Percentiles rank a stretch among this genome's conserved stretches.
Conservation (phyloP, 768 basidiomycete species). For the Baorangia bicolor region DNA sequence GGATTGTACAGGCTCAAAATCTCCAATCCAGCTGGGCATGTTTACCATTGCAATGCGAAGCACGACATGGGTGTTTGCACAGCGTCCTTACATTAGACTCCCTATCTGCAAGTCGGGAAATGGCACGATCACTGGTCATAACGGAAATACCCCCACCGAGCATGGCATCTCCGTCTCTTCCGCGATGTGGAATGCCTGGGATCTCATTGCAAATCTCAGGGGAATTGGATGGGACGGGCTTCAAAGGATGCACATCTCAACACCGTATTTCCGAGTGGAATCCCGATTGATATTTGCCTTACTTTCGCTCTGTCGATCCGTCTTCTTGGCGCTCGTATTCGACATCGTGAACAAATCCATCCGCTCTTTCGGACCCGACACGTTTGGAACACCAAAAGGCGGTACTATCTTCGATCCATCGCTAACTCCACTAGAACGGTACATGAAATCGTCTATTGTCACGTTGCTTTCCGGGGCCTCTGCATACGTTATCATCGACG, state of each 20-base stretch:
- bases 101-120: constrained; percentile 5
- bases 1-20: background rate
- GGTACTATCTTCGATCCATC: constrained; percentile 39
- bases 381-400: constrained; percentile 35
- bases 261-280: constrained; percentile 13
- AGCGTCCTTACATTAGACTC: constrained; percentile 11
- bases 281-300: constrained; percentile 21
- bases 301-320: constrained; percentile 12
- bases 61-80: constrained; percentile 20
- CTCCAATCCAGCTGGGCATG: constrained; percentile 18
- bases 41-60: constrained; percentile 27
- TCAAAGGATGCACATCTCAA: constrained; percentile 12
- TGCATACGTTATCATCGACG: constrained; percentile 46
- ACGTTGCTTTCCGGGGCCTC: constrained; percentile 43
- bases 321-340: background rate
- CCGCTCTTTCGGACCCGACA: constrained; percentile 37
- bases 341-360: constrained; percentile 1
- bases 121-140: background rate
- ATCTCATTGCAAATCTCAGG: constrained; percentile 25
- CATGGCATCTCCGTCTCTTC: background rate
- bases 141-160: background rate
- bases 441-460: constrained; percentile 44
- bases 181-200: constrained; percentile 30
- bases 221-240: constrained; percentile 30
- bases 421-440: constrained; percentile 33